Percentiles rank a stretch among this genome's conserved stretches.
Conservation (phyloP, 208 protist species). For the Naegleria gruberi region DNA sequence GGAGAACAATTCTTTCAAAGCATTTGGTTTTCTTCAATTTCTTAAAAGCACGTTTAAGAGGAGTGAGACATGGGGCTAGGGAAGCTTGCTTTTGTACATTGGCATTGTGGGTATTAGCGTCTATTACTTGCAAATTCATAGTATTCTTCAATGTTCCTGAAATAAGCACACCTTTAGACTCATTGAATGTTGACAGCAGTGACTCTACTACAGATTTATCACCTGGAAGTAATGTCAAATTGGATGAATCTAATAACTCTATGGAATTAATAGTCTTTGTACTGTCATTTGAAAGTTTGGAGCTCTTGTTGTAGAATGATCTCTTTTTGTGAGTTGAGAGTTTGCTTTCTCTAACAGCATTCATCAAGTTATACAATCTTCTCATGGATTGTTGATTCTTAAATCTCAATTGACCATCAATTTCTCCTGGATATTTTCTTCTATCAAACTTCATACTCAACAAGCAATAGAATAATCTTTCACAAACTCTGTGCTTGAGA, state of each 20-base stretch:
- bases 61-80: background rate
- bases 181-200: background rate
- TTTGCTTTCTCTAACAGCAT: background rate
- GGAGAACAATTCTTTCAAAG: background rate
- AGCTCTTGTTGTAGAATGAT: background rate
- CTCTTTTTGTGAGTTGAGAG: background rate
- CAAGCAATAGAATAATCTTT: background rate
- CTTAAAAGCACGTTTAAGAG: background rate
- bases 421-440: background rate
- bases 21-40: background rate
- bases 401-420: background rate
- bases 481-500: background rate
- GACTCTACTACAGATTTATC: background rate
- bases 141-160: background rate
- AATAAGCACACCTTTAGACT: background rate
- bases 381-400: background rate
- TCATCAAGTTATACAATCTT: slow-evolving; percentile 8
- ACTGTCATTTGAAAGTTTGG: background rate
- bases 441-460: background rate
- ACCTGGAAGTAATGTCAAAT: background rate
- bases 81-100: background rate
- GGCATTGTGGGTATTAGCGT: background rate
- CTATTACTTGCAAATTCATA: background rate
- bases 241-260: background rate
- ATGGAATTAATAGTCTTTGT: background rate